Conservation (phyloP, 768 basidiomycete genomes). For the Boletus subparvulus region DNA sequence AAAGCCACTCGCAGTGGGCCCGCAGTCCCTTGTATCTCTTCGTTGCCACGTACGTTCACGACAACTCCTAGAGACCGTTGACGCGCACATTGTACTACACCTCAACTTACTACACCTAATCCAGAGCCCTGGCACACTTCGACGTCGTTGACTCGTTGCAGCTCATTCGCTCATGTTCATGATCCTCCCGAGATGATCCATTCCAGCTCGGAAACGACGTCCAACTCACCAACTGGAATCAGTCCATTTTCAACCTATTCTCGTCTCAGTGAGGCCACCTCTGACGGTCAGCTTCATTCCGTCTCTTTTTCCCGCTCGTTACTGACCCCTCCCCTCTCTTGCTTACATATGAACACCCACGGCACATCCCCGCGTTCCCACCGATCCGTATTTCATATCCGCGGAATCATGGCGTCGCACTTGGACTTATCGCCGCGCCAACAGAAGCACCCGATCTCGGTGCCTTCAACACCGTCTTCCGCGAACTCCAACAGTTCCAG, state of each 20-base stretch:
- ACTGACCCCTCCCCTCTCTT: conserved; percentile 1
- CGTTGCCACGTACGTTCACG: not conserved
- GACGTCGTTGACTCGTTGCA: not conserved
- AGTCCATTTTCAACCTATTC: conserved; percentile 42
- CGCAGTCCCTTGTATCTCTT: not conserved
- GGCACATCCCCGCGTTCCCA: conserved; percentile 1
- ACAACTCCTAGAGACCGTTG: not conserved
- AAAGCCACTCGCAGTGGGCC: not conserved
- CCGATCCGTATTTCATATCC: conserved; percentile 14
- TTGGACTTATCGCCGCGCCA: not conserved
- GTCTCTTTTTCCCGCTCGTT: not conserved
- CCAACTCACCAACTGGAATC: conserved; percentile 34
- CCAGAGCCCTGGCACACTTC: not conserved
- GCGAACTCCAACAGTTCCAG: conserved; percentile 61
- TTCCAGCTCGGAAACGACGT: conserved; percentile 38
- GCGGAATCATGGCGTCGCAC: not conserved
- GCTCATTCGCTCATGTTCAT: conserved; percentile 10
- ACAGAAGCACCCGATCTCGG: conserved; percentile 71
- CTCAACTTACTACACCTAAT: not conserved
- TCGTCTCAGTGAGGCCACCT: conserved; percentile 49
- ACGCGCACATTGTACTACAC: not conserved
- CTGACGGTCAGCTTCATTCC: conserved; percentile 40
- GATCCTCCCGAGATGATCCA: conserved; percentile 27
- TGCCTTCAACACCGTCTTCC: conserved; percentile 66
- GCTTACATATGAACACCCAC: not conserved